Evolutionary conservation across 2,329 filamentous ascomycete species (phyloP).

Genomic region (Ceratocystis diversiconidia): DNA sequence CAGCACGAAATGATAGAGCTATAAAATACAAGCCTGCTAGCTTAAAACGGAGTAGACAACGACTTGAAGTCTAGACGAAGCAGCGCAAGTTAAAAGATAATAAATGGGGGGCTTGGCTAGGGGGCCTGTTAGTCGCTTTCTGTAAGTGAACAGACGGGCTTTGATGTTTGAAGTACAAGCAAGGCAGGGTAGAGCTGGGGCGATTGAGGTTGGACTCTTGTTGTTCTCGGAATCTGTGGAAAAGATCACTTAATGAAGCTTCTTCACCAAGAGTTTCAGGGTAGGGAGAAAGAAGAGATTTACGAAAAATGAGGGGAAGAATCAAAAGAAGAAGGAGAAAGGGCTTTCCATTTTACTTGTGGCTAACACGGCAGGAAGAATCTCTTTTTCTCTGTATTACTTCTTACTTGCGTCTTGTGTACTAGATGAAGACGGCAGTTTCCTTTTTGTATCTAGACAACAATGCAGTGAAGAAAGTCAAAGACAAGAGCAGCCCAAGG

Average conservation of each 20-base stretch:
- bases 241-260: neutral
- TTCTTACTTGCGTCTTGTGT: neutral
- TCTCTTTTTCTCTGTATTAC: neutral
- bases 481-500: too few relatives aligned
- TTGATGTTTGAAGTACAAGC: neutral
- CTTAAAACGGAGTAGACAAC: neutral
- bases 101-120: neutral
- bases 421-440: neutral
- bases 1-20: neutral
- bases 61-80: neutral
- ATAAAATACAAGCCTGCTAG: neutral
- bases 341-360: neutral
- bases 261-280: neutral
- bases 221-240: neutral
- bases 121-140: neutral
- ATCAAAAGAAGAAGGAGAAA: neutral
- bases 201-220: neutral
- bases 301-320: neutral
- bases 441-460: neutral
- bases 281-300: neutral
- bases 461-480: too few relatives aligned
- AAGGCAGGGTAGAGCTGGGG: neutral
- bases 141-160: neutral
- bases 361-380: neutral
- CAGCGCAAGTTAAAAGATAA: neutral